Evolutionary conservation across 805 yeast species (phyloP).

Genomic region (Kluyveromyces aestuarii): DNA sequence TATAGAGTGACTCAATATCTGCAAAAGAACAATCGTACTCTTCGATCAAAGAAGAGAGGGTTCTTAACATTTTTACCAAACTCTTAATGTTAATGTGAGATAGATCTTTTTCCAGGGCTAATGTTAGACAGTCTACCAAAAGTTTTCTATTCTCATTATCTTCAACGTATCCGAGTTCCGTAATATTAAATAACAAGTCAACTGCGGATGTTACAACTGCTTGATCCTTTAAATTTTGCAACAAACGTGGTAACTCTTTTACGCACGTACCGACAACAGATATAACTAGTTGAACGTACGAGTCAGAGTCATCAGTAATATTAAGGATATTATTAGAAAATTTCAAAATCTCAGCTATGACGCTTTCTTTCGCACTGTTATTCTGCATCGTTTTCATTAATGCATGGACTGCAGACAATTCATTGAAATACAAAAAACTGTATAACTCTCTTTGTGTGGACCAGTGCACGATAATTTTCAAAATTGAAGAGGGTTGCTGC

Average conservation of each 20-base stretch:
- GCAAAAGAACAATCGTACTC: constrained; percentile 45
- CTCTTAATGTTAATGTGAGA: constrained; percentile 42
- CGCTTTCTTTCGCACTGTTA: constrained; percentile 56
- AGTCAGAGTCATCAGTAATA: constrained; percentile 33
- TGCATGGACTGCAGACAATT: constrained; percentile 45
- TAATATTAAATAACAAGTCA: constrained; percentile 40
- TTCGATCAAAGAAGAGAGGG: constrained; percentile 46
- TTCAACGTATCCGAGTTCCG: constrained; percentile 49
- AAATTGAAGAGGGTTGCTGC: constrained; percentile 72
- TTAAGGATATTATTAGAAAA: constrained; percentile 42
- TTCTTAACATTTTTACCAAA: constrained; percentile 46
- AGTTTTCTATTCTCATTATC: constrained; percentile 44
- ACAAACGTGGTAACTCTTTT: constrained; percentile 39
- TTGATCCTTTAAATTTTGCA: constrained; percentile 31
- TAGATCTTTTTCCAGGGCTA: constrained; percentile 51
- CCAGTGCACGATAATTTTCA: constrained; percentile 58
- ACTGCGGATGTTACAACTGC: constrained; percentile 46
- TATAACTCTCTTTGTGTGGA: constrained; percentile 37
- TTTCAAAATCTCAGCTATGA: constrained; percentile 44
- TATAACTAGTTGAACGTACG: constrained; percentile 42
- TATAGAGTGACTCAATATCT: constrained; percentile 42
- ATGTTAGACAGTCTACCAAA: constrained; percentile 48
- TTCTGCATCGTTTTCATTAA: constrained; percentile 46
- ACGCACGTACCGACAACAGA: constrained; percentile 51
- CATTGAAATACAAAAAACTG: constrained; percentile 46